Evolutionary conservation across 2,329 filamentous ascomycete species (phyloP), one percentile per base, ranked within the genome.

Genomic region (Gyromitra esculenta): DNA sequence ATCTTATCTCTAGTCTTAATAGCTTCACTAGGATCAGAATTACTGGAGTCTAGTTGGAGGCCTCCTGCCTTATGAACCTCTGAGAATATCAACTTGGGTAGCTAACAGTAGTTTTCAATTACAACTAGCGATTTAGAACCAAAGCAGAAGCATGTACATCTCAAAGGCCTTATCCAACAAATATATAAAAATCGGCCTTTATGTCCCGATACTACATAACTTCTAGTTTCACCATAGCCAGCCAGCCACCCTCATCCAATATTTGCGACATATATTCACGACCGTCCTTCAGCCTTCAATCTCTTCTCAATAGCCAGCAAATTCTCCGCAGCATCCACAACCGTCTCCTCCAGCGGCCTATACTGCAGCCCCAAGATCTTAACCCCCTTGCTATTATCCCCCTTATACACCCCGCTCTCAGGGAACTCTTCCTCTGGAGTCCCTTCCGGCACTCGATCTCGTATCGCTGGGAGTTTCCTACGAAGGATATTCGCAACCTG

Each of bases 301-400:
- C 37, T 60, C 43, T 48, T 60, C n/a, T 64, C 57, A 54, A 71
- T 25, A 31, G 13, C 59, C 1, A 65, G 9, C 18, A 71, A 56
- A 52, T 31, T 37, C 57, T 9, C 31, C 9, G 35, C 45, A 39
- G 57, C n/a, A 31, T 64, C 68, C 35, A 65, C 13, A 18, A 71
- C 8, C 13, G 39, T 15, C 59, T 13, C 31, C 37, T 64, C 57
- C 9, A 52, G 2, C 18, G 31, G 3, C 21, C 56, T 63, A 13
- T 71, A 71, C 41, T 64, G 3, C 3, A 71, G 41, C 45, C 35
- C 68, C 31, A 71, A 31, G 18, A 64, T 50, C 57, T 35, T 54
- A 31, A 39, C 13, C 9, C 57, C 18, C 57, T 63, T 52, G 13
- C 68, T 64, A 2, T 11, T 21, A 43, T 64, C 45, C 3, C 4